phyloP scores from a whole-genome alignment of 1,284 basidiomycete species.

The Chiua sp. region DNA sequence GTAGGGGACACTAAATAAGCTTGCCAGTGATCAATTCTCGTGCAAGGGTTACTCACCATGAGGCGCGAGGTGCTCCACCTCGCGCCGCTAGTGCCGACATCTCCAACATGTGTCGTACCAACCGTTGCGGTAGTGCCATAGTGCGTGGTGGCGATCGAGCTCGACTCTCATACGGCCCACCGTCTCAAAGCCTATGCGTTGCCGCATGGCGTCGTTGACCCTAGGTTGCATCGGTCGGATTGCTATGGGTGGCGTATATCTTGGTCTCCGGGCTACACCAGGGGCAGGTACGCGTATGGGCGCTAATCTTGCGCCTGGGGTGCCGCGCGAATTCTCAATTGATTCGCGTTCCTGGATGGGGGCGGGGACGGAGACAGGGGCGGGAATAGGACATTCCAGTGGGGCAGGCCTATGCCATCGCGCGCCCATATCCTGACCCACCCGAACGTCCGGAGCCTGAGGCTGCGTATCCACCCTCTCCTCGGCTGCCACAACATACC shows the following conservation, averaged over 20 bases:
- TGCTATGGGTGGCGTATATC: neutral
- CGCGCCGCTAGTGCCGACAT: constrained; percentile 20
- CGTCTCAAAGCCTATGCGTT: constrained; percentile 32
- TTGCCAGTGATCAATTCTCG: no score
- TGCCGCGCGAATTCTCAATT: no score
- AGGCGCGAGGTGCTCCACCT: no score
- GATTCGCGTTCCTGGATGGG: neutral
- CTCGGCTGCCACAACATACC: constrained; percentile 39
- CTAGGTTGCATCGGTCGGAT: no score
- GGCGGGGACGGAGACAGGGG: no score
- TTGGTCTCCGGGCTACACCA: no score
- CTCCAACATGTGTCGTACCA: constrained; percentile 36
- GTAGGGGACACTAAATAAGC: no score
- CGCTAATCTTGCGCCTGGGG: no score
- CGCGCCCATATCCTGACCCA: constrained; percentile 5
- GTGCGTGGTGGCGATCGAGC: constrained; percentile 42
- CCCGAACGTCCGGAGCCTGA: neutral
- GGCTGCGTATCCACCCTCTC: constrained; percentile 35
- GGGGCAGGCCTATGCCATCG: constrained; percentile 11
- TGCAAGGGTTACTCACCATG: no score
- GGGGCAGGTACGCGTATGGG: no score
- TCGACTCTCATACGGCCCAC: constrained; percentile 41
- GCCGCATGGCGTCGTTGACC: constrained; percentile 7
- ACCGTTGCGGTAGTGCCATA: constrained; percentile 36
- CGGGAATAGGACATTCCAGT: neutral